These are phyloP conservation scores for Psilocybe cubensis DNA, from an alignment of 768 basidiomycete genomes.

Conservation along the genomic window DNA sequence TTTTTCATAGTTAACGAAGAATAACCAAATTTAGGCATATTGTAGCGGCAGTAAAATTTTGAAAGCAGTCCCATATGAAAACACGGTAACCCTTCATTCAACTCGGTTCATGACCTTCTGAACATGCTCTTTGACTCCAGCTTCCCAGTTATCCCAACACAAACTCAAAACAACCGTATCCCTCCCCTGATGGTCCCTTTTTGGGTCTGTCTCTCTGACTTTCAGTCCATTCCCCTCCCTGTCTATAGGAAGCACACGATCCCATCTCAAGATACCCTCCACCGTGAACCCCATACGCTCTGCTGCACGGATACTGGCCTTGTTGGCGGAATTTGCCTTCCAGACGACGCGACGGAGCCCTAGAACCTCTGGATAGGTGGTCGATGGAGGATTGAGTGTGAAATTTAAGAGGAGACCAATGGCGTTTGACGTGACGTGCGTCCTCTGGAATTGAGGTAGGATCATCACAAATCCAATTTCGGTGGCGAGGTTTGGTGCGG, in stretches of 20 bases:
- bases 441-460: constrained; percentile 62
- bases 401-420: constrained; percentile 55
- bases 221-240: constrained; percentile 41
- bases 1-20: no score
- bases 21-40: no score
- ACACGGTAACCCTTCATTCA: no score
- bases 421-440: constrained; percentile 62
- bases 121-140: constrained; percentile 38
- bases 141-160: constrained; percentile 68
- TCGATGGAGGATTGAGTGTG: constrained; percentile 41
- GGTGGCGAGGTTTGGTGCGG: constrained; percentile 40
- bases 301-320: constrained; percentile 50
- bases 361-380: constrained; percentile 37
- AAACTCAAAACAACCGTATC: constrained; percentile 53
- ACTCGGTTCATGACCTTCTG: constrained; percentile 34
- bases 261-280: constrained; percentile 61
- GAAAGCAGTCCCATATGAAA: no score
- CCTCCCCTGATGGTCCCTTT: constrained; percentile 36
- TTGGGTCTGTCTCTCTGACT: constrained; percentile 40
- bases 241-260: constrained; percentile 44
- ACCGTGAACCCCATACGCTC: constrained; percentile 60
- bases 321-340: constrained; percentile 55
- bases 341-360: constrained; percentile 67
- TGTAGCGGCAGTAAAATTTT: no score
- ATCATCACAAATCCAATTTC: constrained; percentile 63